Evolutionary conservation across 352 stramenopile genomes (phyloP), one percentile per base, ranked within the genome.

Genomic region (Thalassiosira livingstoniorum): DNA sequence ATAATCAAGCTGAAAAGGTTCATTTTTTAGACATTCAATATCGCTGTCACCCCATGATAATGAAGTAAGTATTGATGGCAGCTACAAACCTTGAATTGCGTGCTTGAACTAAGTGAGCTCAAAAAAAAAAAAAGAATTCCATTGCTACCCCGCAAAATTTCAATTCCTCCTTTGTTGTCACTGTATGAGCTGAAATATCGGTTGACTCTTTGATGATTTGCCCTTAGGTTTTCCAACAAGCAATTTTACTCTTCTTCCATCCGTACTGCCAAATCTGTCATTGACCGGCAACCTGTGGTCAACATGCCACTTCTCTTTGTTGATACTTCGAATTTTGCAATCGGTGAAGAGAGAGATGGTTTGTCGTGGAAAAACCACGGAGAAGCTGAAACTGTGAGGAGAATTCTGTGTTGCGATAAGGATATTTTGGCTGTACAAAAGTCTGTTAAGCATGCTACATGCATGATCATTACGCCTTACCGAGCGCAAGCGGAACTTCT

Each of bases 11-110:
- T 54, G 47, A 43, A 1, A 63, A 53, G 62, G 70, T 75, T 29
- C 82, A 88, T 76, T 29, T 86, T n/a, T 66, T 88, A 23, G 67
- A 85, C 32, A 83, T 74, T 62, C 79, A 89, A 69, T 89, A 87
- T 45, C 55, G 83, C 11, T 82, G 62, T 62, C 65, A 89, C 62
- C 60, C 71, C 31, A 4, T 23, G 27, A 87, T 87, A 45, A 55
- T 89, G 15, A n/a, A n/a, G n/a, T n/a, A n/a, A n/a, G n/a, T n/a
- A n/a, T n/a, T n/a, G n/a, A n/a, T n/a, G n/a, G n/a, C n/a, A n/a
- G n/a, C n/a, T n/a, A n/a, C n/a, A n/a, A n/a, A n/a, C n/a, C n/a
- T n/a, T n/a, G n/a, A n/a, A n/a, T n/a, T n/a, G n/a, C n/a, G n/a
- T n/a, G n/a, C n/a, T n/a, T n/a, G n/a, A n/a, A n/a, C n/a, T n/a